Base-by-base conservation (phyloP, 805 yeast genomes). In the Kuraishia cidri region DNA sequence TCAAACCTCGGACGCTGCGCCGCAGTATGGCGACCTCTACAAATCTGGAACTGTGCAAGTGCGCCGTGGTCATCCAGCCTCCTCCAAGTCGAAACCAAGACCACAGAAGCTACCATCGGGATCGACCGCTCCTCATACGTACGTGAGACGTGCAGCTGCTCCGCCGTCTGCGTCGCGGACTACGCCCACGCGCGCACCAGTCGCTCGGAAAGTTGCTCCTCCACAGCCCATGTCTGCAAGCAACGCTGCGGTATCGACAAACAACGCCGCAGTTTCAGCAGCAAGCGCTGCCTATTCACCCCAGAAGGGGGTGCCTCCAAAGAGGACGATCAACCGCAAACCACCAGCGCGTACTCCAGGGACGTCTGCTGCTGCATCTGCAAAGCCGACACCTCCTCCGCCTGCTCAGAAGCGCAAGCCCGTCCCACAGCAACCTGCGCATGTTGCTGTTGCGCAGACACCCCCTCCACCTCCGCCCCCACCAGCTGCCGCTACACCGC, bases 31-130 rank as follows among this genome's bases (percentile, higher is more conserved):
- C 27, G 97, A 92, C 53, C 38, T 60, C 8, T 92, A 92, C 64
- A 92, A 92, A 60, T 85, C 96, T 3, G 83, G 94, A 40, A 75
- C 84, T 0, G 88, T 92, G 17, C 76, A 74, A 26, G 95, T 86
- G 12, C 73, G 76, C 30, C 71, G 70, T 29, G 98, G 98, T 11
- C 64, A 72, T 39, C 87, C 95, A 5, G 77, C 84, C 0, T 71
- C 63, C 37, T 71, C 92, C 9, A 61, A 50, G n/a, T 79, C 87
- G 14, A 79, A 75, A 22, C 75, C 77, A 46, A 75, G 80, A 44
- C 97, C 97, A 20, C 74, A 75, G 51, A 76, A 75, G 4, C 35
- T 43, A 11, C 41, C 44, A 23, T 31, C 34, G 10, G 35, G 43
- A 5, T 18, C 26, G 6, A 30, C 20, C 15, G 31, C 33, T 6